Percentiles rank a stretch among this genome's conserved stretches.
Conservation (phyloP, 345 rosid genomes). For the Eucalyptus marginata region DNA sequence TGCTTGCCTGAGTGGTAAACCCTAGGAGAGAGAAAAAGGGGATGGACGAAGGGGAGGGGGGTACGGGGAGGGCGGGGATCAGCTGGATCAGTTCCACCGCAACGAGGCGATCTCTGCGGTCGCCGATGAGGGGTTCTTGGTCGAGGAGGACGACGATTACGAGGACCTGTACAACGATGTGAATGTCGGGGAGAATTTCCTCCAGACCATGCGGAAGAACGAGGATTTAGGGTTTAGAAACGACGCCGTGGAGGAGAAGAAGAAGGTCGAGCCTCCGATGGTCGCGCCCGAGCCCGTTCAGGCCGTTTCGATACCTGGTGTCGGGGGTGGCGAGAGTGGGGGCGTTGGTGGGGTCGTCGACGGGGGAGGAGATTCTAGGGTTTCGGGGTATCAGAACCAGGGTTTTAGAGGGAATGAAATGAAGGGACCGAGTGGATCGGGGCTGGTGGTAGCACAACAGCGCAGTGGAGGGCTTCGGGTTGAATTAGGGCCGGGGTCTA, state of each 20-base stretch:
- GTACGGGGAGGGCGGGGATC: slow-evolving; percentile 29
- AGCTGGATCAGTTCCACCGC: slow-evolving; percentile 49
- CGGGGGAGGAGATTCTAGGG: slow-evolving; percentile 19
- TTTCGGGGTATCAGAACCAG: slow-evolving; percentile 10
- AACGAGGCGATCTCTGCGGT: slow-evolving; percentile 66
- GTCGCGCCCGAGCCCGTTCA: not conserved
- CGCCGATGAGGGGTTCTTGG: slow-evolving; percentile 55
- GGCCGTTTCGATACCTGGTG: slow-evolving; percentile 21
- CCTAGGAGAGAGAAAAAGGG: not conserved
- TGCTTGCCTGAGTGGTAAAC: not conserved
- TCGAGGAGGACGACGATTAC: slow-evolving; percentile 65
- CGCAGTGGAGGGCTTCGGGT: slow-evolving; percentile 48
- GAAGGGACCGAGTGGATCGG: slow-evolving; percentile 11
- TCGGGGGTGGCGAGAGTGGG: slow-evolving; percentile 13
- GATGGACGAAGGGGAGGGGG: slow-evolving; percentile 36
- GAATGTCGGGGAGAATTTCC: slow-evolving; percentile 73
- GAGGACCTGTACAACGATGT: slow-evolving; percentile 80
- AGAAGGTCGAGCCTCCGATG: slow-evolving; percentile 5
- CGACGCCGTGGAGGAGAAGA: slow-evolving; percentile 6
- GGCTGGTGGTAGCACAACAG: slow-evolving; percentile 2
- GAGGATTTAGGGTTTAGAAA: slow-evolving; percentile 25
- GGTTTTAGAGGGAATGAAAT: slow-evolving; percentile 23
- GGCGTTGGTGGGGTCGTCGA: slow-evolving; percentile 3
- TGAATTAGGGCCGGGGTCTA: slow-evolving; percentile 38
- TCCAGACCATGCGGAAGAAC: slow-evolving; percentile 43